Percentiles rank a stretch among this genome's conserved stretches.
phyloP scores from a whole-genome alignment of 345 rosid genomes.

The Eucalyptus cloeziana region DNA sequence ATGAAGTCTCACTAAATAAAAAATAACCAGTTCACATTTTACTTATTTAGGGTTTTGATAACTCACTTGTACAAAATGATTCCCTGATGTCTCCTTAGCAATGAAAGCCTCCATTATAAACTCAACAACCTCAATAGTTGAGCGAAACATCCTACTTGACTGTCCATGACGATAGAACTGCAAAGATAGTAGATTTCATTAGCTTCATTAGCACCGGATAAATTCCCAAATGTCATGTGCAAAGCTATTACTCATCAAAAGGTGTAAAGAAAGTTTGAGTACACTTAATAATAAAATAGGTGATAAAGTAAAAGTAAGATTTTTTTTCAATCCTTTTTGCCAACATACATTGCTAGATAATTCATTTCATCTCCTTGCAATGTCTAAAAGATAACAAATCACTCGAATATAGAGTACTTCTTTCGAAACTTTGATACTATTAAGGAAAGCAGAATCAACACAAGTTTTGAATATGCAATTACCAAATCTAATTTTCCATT shows the following conservation, averaged over 20 bases:
- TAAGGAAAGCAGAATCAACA: neutral
- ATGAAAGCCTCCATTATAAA: neutral
- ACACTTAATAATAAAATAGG: neutral
- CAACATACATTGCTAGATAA: neutral
- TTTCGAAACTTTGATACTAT: neutral
- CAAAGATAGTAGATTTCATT: neutral
- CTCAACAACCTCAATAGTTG: neutral
- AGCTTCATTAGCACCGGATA: neutral
- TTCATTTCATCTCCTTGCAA: neutral
- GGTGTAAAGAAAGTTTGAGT: neutral
- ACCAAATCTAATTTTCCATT: neutral
- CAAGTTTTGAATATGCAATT: neutral
- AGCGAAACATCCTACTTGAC: neutral
- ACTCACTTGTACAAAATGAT: neutral
- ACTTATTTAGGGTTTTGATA: neutral
- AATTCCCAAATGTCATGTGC: neutral
- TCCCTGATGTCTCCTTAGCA: neutral
- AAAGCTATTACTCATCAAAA: neutral
- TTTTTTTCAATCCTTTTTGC: neutral
- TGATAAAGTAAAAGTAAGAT: neutral
- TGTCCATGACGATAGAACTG: neutral
- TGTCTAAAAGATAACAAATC: neutral
- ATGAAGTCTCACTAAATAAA: neutral
- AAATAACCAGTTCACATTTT: neutral
- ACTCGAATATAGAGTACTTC: neutral